These are phyloP conservation scores for Flaveria brownii DNA, from an alignment of 129 eudicot species.

Conservation along the genomic window DNA sequence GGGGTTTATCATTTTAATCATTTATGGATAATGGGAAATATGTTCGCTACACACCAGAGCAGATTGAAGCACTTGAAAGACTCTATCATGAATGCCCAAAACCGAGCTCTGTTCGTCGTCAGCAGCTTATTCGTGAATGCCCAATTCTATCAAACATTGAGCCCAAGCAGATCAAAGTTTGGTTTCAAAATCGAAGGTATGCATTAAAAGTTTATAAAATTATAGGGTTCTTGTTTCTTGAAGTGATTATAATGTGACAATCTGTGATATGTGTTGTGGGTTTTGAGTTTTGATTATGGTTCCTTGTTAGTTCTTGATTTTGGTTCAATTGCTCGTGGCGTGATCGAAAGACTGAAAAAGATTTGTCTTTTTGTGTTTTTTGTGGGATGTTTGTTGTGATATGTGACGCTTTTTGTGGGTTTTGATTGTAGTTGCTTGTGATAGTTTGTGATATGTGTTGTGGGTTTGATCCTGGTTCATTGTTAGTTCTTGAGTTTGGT, in stretches of 20 bases:
- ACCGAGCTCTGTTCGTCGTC: conserved; percentile 40
- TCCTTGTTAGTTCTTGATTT: no score
- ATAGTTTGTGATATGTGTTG: not conserved
- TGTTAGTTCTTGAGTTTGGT: not conserved
- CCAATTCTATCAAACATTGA: conserved; percentile 43
- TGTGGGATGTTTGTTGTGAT: not conserved
- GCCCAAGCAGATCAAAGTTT: conserved; percentile 45
- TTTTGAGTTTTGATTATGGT: no score
- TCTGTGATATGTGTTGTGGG: not conserved
- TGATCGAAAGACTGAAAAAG: not conserved
- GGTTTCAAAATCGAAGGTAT: conserved; percentile 53
- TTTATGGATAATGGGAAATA: conserved; percentile 39
- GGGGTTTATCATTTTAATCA: not conserved
- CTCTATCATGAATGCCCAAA: conserved; percentile 40
- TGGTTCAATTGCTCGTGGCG: not conserved
- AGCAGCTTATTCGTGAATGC: conserved; percentile 41
- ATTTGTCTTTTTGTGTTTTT: not conserved
- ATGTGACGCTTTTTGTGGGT: not conserved
- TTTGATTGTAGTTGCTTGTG: not conserved
- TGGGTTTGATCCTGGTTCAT: no score
- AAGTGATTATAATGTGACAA: not conserved
- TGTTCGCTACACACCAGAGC: conserved; percentile 42
- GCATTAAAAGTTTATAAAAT: not conserved
- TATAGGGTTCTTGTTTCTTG: not conserved
- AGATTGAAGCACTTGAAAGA: conserved; percentile 47